These are phyloP conservation scores for Monilinia vaccinii-corymbosi DNA, from an alignment of 2,329 filamentous ascomycete species.

Conservation along the genomic window DNA sequence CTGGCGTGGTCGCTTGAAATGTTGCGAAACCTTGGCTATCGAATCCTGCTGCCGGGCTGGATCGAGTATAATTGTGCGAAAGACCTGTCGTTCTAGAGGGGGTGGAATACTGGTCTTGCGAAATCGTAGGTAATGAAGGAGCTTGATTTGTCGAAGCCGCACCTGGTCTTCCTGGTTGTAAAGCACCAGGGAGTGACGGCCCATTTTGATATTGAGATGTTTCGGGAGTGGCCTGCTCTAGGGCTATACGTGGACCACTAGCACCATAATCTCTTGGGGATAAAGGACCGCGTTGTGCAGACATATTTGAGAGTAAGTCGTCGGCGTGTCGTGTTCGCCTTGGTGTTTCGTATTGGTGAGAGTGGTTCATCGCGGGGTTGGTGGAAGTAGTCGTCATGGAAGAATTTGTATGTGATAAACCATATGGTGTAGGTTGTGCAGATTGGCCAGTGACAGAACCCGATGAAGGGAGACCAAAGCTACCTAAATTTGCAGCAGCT, in stretches of 20 bases:
- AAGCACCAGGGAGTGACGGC: conserved; percentile 46
- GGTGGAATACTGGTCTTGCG: conserved; percentile 49
- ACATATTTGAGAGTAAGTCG: conserved; percentile 36
- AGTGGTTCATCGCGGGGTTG: conserved; percentile 33
- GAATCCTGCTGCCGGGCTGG: conserved; percentile 62
- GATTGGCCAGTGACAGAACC: conserved; percentile 27
- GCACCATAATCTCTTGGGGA: conserved; percentile 39
- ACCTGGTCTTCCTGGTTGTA: conserved; percentile 49
- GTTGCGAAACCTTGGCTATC: conserved; percentile 43
- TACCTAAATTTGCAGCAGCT: conserved; percentile 26
- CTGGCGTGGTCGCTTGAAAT: conserved; percentile 57
- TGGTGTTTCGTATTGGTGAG: conserved; percentile 40
- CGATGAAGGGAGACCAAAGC: conserved; percentile 24
- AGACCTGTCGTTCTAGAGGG: conserved; percentile 58
- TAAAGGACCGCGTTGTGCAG: conserved; percentile 23
- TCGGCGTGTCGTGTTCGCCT: conserved; percentile 43
- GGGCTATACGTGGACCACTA: conserved; percentile 44
- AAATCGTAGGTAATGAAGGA: conserved; percentile 48
- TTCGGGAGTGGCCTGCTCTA: conserved; percentile 47
- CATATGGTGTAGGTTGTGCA: conserved; percentile 25
- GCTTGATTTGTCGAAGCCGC: conserved; percentile 47
- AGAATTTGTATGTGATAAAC: conserved; percentile 16
- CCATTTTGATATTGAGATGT: conserved; percentile 37
- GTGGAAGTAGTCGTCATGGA: conserved; percentile 18
- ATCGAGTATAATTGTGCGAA: conserved; percentile 73